Evolutionary conservation across 2,329 filamentous ascomycete species (phyloP).

Genomic region (Xylariaceae sp.): DNA sequence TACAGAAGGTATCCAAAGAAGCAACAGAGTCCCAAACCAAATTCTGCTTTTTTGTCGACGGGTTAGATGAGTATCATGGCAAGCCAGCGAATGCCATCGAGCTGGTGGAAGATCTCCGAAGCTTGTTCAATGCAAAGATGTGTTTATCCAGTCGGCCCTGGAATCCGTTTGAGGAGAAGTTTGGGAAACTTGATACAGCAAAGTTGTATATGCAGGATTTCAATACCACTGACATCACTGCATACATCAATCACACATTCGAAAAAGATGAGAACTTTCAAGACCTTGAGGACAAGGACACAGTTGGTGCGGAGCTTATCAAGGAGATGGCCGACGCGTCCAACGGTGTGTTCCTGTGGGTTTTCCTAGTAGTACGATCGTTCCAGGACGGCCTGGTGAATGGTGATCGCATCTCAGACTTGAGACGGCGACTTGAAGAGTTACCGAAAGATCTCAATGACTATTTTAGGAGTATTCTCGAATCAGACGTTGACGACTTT

Average conservation of each 20-base stretch:
- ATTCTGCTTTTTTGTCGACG: constrained; percentile 8
- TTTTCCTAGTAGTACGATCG: constrained; percentile 2
- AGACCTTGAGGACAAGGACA: background rate
- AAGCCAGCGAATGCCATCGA: background rate
- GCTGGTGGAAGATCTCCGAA: background rate
- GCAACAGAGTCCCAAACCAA: background rate
- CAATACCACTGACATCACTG: background rate
- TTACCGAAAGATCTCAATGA: constrained; percentile 1
- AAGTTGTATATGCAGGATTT: constrained; percentile 1
- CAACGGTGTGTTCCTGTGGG: constrained; percentile 6
- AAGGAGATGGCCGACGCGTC: background rate
- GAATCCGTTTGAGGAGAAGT: background rate
- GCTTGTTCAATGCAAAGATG: background rate
- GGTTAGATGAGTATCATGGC: constrained; percentile 6
- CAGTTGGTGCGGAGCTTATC: background rate
- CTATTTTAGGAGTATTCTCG: background rate
- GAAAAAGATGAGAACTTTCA: background rate
- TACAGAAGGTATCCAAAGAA: background rate
- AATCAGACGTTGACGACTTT: background rate
- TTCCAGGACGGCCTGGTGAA: constrained; percentile 1
- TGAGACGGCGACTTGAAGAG: background rate
- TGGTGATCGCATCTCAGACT: background rate
- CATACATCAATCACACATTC: background rate
- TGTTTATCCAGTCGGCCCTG: constrained; percentile 5
- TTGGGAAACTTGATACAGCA: background rate